These are phyloP conservation scores for Thielaviopsis punctulata DNA, from an alignment of 2,329 filamentous ascomycete genomes.

Conservation along the genomic window DNA sequence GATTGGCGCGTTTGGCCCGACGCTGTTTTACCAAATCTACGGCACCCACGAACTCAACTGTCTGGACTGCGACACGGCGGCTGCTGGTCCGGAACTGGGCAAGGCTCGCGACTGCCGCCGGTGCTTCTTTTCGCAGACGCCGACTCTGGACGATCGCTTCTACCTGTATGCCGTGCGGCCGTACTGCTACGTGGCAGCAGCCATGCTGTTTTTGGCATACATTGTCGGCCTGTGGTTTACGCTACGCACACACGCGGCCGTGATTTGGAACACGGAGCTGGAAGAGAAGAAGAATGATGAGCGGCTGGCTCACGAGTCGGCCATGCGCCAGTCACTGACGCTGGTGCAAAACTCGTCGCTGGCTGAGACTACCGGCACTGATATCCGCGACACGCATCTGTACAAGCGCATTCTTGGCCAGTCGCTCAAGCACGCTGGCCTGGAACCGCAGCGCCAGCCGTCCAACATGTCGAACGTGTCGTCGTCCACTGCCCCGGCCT, in stretches of 20 bases:
- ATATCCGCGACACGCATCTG: conserved; percentile 72
- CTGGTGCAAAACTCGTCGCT: conserved; percentile 19
- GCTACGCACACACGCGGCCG: conserved; percentile 81
- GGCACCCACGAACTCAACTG: conserved; percentile 94
- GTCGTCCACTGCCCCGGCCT: conserved; percentile 21
- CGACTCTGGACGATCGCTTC: conserved; percentile 71
- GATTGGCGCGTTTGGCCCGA: conserved; percentile 87
- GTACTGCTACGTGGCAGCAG: conserved; percentile 78
- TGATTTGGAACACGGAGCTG: conserved; percentile 82
- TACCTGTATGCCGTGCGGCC: conserved; percentile 81
- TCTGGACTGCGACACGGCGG: conserved; percentile 39
- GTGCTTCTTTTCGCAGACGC: conserved; percentile 83
- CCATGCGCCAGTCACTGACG: conserved; percentile 2
- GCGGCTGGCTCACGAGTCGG: conserved; percentile 12
- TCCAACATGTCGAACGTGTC: conserved; percentile 21
- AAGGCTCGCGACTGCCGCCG: conserved; percentile 59
- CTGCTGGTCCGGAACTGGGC: conserved; percentile 19
- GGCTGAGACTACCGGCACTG: conserved; percentile 35
- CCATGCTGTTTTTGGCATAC: conserved; percentile 80
- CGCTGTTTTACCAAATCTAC: conserved; percentile 96
- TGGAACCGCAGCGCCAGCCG: conserved; percentile 32
- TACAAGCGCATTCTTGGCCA: conserved; percentile 91
- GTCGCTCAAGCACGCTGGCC: conserved; percentile 67
- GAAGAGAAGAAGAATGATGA: conserved; percentile 59
- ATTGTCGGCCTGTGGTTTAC: conserved; percentile 91